Base-by-base conservation (phyloP, 352 stramenopile genomes). In the Pythium vanterpoolii region DNA sequence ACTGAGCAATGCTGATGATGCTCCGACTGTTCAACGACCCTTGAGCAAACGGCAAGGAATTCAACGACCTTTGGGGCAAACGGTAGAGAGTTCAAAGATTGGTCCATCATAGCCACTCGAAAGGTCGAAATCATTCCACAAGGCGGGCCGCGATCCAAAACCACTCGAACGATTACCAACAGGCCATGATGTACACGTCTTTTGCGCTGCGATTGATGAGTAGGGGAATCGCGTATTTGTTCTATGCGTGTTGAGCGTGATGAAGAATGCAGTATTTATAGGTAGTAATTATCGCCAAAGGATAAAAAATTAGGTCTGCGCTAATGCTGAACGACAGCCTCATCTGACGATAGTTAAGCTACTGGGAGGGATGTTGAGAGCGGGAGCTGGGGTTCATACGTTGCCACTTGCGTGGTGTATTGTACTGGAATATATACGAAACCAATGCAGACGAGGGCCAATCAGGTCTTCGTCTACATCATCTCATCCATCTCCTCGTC, bases 401-500 rank as follows among this genome's bases (percentile, higher is more conserved):
- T 74, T 68, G 71, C 67, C 67, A 79, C 62, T 58, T 67, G 68
- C 69, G 63, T 74, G 59, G 71, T 79, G 64, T 79, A 76, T 77
- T 73, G 73, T 71, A 81, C 69, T 71, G 64, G 69, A 79, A 74
- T 76, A 78, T 81, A 77, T 81, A 74, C 67, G 71, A 74, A 69
- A 71, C 73, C 70, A 73, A 71, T 68, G 61, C 64, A 76, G 64
- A 69, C 60, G 59, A 73, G 72, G 61, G 67, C 61, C 64, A 70
- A 72, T 68, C 43, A 64, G 53, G 68, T 76, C 68, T 57, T 71
- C 72, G 56, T 83, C 73, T 95, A 95, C 85, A 95, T 95, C 84
- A 95, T 95, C 74, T 97, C 87, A 68, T 96, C 89, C 75, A 97
- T 96, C 57, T 96, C 89, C 66, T 97, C 93, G 60, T 97, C 91